Percentiles rank a stretch among this genome's conserved stretches.
phyloP scores from a whole-genome alignment of 2,329 filamentous ascomycete species.

The Mollisia scopiformis region DNA sequence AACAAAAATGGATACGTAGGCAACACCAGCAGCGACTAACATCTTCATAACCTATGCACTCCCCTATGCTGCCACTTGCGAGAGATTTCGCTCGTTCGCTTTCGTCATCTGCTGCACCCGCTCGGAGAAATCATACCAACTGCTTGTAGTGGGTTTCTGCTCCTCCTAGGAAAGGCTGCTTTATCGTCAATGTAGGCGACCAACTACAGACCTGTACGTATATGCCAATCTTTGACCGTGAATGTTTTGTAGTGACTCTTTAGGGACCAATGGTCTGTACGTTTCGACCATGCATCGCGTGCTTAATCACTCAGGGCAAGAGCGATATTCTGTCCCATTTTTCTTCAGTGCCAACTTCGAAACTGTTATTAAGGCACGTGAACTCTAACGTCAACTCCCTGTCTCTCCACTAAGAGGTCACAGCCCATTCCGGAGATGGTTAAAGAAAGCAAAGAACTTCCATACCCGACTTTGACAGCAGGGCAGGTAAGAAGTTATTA shows the following conservation, averaged over 20 bases:
- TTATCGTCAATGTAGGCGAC: constrained; percentile 52
- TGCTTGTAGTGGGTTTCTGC: constrained; percentile 18
- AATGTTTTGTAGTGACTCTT: not conserved
- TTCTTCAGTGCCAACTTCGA: constrained; percentile 56
- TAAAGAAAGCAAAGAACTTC: not conserved
- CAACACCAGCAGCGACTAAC: no score
- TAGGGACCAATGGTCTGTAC: constrained; percentile 48
- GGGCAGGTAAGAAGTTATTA: not conserved
- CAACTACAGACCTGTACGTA: constrained; percentile 39
- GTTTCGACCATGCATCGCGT: constrained; percentile 54
- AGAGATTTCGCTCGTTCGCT: no score
- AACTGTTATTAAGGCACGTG: constrained; percentile 1
- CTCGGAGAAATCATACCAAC: no score
- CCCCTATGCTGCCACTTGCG: no score
- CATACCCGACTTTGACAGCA: not conserved
- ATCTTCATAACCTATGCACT: no score
- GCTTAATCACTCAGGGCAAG: constrained; percentile 48
- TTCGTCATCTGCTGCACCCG: no score
- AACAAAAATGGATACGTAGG: constrained; percentile 19
- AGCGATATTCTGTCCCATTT: constrained; percentile 55
- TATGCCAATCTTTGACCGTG: not conserved
- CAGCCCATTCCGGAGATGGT: not conserved
- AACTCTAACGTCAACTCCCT: not conserved
- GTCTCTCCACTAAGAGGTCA: not conserved
- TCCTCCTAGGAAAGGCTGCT: constrained; percentile 22